phyloP scores from a whole-genome alignment of 257 asterid genomes.

The Haberlea rhodopensis region DNA sequence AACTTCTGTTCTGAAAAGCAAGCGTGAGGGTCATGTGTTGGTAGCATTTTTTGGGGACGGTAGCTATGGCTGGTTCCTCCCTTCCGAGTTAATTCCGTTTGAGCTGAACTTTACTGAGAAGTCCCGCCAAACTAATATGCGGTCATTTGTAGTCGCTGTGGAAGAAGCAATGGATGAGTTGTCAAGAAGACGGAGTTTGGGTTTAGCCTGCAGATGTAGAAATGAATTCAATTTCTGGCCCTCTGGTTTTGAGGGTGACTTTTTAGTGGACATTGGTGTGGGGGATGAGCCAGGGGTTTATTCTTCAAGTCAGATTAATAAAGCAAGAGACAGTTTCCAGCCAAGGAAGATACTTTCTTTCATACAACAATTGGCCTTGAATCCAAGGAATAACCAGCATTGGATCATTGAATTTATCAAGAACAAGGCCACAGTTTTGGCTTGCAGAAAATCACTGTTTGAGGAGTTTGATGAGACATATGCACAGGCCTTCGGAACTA shows the following conservation, averaged over 20 bases:
- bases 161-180: constrained; percentile 89
- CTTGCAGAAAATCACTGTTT: constrained; percentile 60
- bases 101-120: constrained; percentile 71
- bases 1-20: constrained; percentile 63
- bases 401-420: constrained; percentile 47
- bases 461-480: constrained; percentile 94
- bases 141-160: constrained; percentile 63
- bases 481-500: constrained; percentile 86
- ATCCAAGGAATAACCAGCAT: constrained; percentile 41
- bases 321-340: constrained; percentile 56
- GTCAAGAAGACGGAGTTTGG: constrained; percentile 64
- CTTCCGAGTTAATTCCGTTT: constrained; percentile 72
- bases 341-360: constrained; percentile 60
- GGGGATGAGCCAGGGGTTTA: constrained; percentile 56
- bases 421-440: constrained; percentile 65
- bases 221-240: constrained; percentile 59
- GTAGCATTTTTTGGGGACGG: constrained; percentile 94
- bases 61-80: constrained; percentile 94
- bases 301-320: constrained; percentile 60
- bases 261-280: constrained; percentile 61
- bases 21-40: constrained; percentile 70
- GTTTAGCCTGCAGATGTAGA: constrained; percentile 77
- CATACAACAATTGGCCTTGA: constrained; percentile 51
- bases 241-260: constrained; percentile 49
- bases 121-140: constrained; percentile 56